phyloP scores from a whole-genome alignment of 1,139 yeast species.

The Hansenula lynferdii region DNA sequence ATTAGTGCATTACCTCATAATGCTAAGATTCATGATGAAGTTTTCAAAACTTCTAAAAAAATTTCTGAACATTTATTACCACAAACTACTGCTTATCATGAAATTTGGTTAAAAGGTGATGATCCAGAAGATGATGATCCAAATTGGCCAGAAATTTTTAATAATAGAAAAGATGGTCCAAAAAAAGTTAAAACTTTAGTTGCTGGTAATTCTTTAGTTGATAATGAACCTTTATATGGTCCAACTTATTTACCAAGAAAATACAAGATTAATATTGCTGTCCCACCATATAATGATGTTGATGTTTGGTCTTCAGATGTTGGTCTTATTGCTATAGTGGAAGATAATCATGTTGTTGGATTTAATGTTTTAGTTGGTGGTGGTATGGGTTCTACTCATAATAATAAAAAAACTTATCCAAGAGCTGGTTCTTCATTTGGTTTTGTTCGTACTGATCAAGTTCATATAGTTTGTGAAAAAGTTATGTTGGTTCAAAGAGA shows the following conservation, averaged over 20 bases:
- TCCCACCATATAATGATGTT: conserved; percentile 95
- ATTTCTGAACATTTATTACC: conserved; percentile 86
- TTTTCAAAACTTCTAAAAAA: conserved; percentile 54
- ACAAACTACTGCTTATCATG: conserved; percentile 92
- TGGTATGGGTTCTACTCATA: conserved; percentile 99
- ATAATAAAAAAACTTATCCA: conserved; percentile 95
- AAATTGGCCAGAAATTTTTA: conserved; percentile 69
- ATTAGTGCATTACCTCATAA: conserved; percentile 83
- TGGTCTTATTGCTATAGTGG: conserved; percentile 85
- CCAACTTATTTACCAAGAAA: conserved; percentile 90
- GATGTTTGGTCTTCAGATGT: conserved; percentile 96
- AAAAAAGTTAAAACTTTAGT: conserved; percentile 74
- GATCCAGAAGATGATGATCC: conserved; percentile 65
- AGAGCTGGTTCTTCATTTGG: conserved; percentile 90
- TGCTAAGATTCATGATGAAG: conserved; percentile 75
- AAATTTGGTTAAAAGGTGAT: conserved; percentile 91
- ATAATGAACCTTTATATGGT: conserved; percentile 85
- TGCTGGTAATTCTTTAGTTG: conserved; percentile 83
- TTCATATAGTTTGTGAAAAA: conserved; percentile 81
- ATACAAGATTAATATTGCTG: conserved; percentile 91
- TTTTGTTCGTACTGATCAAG: conserved; percentile 60
- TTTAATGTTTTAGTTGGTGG: conserved; percentile 93
- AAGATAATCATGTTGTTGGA: conserved; percentile 57
- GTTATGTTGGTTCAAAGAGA: conserved; percentile 94
- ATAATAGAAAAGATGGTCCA: conserved; percentile 72